Evolutionary conservation across 768 basidiomycete species (phyloP).

Genomic region (Mycena filopes): DNA sequence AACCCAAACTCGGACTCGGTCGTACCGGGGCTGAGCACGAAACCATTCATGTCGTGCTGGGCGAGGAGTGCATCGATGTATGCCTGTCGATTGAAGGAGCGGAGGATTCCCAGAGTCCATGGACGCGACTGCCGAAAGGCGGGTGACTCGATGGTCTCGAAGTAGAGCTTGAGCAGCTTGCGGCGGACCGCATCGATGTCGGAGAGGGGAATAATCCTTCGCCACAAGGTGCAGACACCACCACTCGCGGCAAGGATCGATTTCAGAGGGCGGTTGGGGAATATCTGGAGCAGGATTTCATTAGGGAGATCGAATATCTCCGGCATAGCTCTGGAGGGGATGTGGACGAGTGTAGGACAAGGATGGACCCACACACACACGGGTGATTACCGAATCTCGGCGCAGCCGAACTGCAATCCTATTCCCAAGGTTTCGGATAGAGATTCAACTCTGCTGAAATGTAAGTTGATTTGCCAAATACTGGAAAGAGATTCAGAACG

Average conservation of each 20-base stretch:
- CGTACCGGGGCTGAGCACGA: background rate
- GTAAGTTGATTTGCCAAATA: too few relatives aligned
- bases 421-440: too few relatives aligned
- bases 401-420: too few relatives aligned
- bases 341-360: too few relatives aligned
- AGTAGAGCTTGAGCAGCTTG: constrained; percentile 35
- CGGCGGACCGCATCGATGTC: constrained; percentile 34
- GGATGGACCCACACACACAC: too few relatives aligned
- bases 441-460: too few relatives aligned
- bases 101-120: constrained; percentile 25
- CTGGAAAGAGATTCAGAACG: too few relatives aligned
- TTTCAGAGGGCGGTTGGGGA: constrained; percentile 35
- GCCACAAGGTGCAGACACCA: constrained; percentile 35
- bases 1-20: background rate
- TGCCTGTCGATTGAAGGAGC: constrained; percentile 29
- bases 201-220: constrained; percentile 19
- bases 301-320: too few relatives aligned
- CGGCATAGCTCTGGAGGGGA: too few relatives aligned
- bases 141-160: constrained; percentile 27
- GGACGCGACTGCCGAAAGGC: constrained; percentile 30
- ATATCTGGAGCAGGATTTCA: constrained; percentile 36
- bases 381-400: too few relatives aligned
- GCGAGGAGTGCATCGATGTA: constrained; percentile 29
- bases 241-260: constrained; percentile 33
- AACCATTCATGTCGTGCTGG: constrained; percentile 14